Percentiles rank a stretch among this genome's conserved stretches.
These are phyloP conservation scores for Ophiostoma sp. DNA, from an alignment of 2,329 filamentous ascomycete species.

Conservation along the genomic window DNA sequence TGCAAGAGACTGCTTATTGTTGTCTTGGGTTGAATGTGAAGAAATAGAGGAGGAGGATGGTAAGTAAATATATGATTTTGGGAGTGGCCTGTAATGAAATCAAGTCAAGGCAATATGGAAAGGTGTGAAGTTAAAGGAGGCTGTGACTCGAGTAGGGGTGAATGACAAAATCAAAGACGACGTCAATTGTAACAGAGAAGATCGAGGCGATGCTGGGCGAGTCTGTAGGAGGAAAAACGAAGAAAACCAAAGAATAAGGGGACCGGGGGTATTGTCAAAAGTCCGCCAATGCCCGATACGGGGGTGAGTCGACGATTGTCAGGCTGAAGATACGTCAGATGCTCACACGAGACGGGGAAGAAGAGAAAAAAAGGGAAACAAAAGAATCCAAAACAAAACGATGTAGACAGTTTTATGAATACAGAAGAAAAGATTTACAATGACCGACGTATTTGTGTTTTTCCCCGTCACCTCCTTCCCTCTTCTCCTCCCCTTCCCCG, in stretches of 20 bases:
- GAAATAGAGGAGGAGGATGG: not conserved
- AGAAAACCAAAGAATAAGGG: not conserved
- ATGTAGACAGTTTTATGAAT: not conserved
- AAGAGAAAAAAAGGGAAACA: not conserved
- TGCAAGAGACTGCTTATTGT: not conserved
- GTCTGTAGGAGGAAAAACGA: not conserved
- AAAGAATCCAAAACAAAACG: not conserved
- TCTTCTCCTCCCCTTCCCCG: not conserved
- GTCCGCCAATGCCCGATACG: conserved; percentile 1
- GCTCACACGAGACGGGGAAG: not conserved
- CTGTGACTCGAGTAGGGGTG: not conserved
- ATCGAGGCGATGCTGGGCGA: not conserved
- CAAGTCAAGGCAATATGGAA: not conserved
- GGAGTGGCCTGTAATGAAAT: not conserved
- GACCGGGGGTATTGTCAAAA: not conserved
- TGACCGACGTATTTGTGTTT: not conserved
- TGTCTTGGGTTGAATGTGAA: not conserved
- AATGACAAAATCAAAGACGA: not conserved
- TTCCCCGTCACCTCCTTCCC: not conserved
- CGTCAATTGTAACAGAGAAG: not conserved
- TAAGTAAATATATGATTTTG: not conserved
- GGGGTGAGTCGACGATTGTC: not conserved
- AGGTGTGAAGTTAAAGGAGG: not conserved
- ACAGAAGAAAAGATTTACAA: not conserved
- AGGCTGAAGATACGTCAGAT: conserved; percentile 4